Evolutionary conservation across 345 rosid species (phyloP), one percentile per base, ranked within the genome.

Genomic region (Hypericum androsaemum): DNA sequence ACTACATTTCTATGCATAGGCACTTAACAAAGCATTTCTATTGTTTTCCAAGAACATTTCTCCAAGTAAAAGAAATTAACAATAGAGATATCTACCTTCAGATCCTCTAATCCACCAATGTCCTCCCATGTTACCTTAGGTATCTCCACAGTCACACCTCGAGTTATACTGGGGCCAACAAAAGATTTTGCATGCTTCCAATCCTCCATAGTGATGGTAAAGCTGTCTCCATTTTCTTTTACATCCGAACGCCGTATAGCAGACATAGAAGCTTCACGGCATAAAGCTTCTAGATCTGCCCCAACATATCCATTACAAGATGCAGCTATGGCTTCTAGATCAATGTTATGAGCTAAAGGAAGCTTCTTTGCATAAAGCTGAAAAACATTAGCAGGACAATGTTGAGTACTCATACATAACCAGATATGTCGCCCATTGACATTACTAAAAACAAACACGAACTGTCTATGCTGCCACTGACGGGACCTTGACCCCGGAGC

Each of bases 121-220:
- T 92, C 96, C 14, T 84, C 84, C 98, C 96, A 92, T 7, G 88
- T 66, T 39, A 92, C 89, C 65, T 79, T 82, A 37, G 98, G 98
- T 7, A 90, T 71, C 69, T 90, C 95, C 35, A 83, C 89, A 0
- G 89, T 78, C 50, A 90, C 85, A 50, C 96, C 98, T 72, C 95
- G 81, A 35, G 89, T 87, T 67, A 84, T 83, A 71, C 96, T 88
- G 43, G 98, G 92, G 45, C 84, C 83, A 49, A 90, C 95, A 43
- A 76, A 64, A 59, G 80, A 54, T 70, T 76, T 78, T 43, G 98
- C 95, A 60, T 60, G 50, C 62, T 76, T 75, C 80, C 86, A 88
- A 58, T 92, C 95, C 44, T 77, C 83, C 55, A 57, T 49, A 40
- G 73, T 81, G 56, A 92, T 45, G 39, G 71, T 44, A 55, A 73